Evolutionary conservation across 331 rosid genomes (phyloP).

Genomic region (Saraca asoca): DNA sequence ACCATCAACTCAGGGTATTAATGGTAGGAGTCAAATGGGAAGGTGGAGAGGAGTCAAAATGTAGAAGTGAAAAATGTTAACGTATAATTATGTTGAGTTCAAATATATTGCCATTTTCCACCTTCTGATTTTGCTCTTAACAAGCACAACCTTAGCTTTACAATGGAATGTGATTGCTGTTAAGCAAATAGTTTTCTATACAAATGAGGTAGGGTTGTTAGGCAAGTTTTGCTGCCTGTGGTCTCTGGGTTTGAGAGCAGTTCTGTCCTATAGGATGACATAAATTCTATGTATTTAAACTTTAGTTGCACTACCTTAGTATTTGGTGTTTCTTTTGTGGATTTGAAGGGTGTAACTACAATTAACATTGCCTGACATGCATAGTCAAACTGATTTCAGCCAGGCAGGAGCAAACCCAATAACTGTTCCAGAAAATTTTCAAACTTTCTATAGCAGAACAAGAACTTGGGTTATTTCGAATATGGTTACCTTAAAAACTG

Average conservation of each 20-base stretch:
- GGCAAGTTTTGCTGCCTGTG: neutral
- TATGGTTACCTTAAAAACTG: neutral
- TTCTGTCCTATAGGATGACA: neutral
- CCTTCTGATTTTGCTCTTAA: no score
- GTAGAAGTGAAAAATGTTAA: no score
- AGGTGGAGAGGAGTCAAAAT: no score
- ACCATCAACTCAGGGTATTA: neutral
- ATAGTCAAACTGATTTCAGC: no score
- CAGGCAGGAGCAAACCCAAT: neutral
- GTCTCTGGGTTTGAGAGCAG: neutral
- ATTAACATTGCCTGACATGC: no score
- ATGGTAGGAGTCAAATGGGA: no score
- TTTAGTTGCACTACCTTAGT: neutral
- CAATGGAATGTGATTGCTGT: constrained; percentile 7
- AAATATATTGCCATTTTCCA: no score
- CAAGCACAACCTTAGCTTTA: neutral
- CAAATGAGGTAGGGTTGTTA: neutral
- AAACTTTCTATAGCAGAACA: neutral
- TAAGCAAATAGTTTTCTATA: neutral
- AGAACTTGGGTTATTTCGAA: neutral
- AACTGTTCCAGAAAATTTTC: neutral
- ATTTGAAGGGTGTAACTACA: no score
- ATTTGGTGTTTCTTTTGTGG: neutral
- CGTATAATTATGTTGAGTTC: no score
- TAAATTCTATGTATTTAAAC: neutral